Percentiles rank a stretch among this genome's conserved stretches.
Conservation (phyloP, 495 filamentous ascomycete genomes). For the Glutinoglossum americanum region DNA sequence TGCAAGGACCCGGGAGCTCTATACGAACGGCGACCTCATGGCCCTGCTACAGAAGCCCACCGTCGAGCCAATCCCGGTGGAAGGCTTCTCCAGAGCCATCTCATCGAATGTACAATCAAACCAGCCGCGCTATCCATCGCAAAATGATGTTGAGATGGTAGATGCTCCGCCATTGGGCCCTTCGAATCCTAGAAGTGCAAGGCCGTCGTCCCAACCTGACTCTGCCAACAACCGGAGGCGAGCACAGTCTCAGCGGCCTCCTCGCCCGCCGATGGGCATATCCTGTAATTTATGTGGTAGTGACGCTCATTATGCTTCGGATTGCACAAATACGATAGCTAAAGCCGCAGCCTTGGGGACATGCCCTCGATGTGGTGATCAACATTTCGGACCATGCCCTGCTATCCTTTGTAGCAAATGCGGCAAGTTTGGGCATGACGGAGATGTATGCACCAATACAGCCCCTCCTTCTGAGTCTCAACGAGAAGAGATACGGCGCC, state of each 20-base stretch:
- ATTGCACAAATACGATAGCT: constrained; percentile 26
- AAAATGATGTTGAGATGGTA: constrained; percentile 24
- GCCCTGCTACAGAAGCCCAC: not conserved
- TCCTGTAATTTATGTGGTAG: constrained; percentile 28
- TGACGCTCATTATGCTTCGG: constrained; percentile 22
- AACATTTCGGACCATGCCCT: constrained; percentile 20
- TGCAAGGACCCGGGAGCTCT: constrained; percentile 49
- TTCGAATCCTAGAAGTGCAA: constrained; percentile 7
- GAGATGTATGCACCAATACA: constrained; percentile 15
- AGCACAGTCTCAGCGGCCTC: constrained; percentile 6
- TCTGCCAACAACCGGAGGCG: constrained; percentile 1
- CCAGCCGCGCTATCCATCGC: not conserved
- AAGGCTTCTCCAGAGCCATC: not conserved
- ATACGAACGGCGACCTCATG: constrained; percentile 47
- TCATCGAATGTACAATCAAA: not conserved
- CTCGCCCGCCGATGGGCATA: constrained; percentile 6
- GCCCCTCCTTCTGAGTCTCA: constrained; percentile 18
- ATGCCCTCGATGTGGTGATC: constrained; percentile 24
- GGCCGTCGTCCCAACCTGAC: constrained; percentile 7
- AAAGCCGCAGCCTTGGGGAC: constrained; percentile 17
- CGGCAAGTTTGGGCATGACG: constrained; percentile 23
- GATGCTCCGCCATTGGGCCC: constrained; percentile 12
- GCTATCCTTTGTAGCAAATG: constrained; percentile 25
- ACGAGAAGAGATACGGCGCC: constrained; percentile 14
- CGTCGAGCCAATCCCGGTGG: not conserved